These are phyloP conservation scores for Colletotrichum abscissum DNA, from an alignment of 2,329 filamentous ascomycete species.

Conservation along the genomic window DNA sequence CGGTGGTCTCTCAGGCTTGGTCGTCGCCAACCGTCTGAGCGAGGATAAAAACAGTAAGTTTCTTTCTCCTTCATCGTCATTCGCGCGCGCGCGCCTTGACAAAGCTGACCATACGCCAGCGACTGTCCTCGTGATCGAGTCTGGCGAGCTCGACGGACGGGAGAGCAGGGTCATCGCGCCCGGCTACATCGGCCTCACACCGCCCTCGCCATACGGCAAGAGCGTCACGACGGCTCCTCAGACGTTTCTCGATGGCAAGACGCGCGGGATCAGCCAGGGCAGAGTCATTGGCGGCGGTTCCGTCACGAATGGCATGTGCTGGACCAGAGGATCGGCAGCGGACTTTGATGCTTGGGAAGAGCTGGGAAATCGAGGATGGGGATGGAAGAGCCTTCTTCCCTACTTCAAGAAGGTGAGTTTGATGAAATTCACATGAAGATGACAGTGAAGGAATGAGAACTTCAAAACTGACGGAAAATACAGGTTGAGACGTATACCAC, in stretches of 20 bases:
- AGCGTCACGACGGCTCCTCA: constrained; percentile 45
- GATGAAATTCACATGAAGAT: not conserved
- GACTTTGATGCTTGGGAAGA: constrained; percentile 57
- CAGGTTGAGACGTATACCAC: constrained; percentile 51
- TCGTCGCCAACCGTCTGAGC: constrained; percentile 54
- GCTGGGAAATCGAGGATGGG: constrained; percentile 55
- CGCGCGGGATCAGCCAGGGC: constrained; percentile 49
- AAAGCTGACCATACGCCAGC: constrained; percentile 16
- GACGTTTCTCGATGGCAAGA: constrained; percentile 46
- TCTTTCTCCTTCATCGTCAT: not conserved
- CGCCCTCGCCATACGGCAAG: constrained; percentile 41
- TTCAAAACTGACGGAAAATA: not conserved
- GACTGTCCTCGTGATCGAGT: constrained; percentile 37
- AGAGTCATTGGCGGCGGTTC: constrained; percentile 53
- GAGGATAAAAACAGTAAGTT: constrained; percentile 45
- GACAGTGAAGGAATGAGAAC: fast-evolving
- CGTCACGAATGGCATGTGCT: constrained; percentile 54
- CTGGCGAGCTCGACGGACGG: constrained; percentile 35
- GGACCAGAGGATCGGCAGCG: constrained; percentile 49
- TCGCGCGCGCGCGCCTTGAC: no score
- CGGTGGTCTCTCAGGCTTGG: constrained; percentile 58
- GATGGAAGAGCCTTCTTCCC: constrained; percentile 55
- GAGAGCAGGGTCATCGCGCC: constrained; percentile 36
- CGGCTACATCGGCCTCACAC: constrained; percentile 35
- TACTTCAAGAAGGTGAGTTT: constrained; percentile 59